A percentile compares a stretch with the other conserved stretches of the same genome.
phyloP scores from a whole-genome alignment of 129 eudicot genomes.

The Flaveria sonorensis region DNA sequence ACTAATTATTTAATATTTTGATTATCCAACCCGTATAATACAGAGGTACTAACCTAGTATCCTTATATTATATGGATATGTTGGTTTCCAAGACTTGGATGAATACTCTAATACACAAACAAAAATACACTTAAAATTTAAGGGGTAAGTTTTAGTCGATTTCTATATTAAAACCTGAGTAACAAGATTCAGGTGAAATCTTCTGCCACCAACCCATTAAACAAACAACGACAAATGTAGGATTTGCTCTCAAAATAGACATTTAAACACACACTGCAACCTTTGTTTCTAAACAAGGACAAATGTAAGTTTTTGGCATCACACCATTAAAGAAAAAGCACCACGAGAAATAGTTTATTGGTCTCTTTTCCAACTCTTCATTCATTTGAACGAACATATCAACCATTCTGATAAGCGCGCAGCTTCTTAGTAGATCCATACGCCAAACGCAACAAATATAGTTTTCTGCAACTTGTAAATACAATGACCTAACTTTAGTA shows the following conservation, averaged over 20 bases:
- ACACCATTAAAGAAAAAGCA: neutral
- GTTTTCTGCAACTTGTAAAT: constrained; percentile 18
- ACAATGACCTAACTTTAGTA: constrained; percentile 42
- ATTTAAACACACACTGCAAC: neutral
- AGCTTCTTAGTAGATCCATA: neutral
- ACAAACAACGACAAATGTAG: neutral
- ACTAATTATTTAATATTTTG: too few relatives aligned
- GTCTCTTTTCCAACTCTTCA: neutral
- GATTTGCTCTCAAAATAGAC: neutral
- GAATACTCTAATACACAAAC: too few relatives aligned
- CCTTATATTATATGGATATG: too few relatives aligned
- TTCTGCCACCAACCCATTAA: neutral
- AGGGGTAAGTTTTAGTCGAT: too few relatives aligned
- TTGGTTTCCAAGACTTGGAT: too few relatives aligned
- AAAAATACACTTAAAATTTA: too few relatives aligned
- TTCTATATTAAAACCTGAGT: neutral
- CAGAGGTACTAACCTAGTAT: too few relatives aligned
- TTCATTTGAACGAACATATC: neutral
- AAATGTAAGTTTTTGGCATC: neutral
- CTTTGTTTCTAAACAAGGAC: neutral
- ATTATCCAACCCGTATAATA: too few relatives aligned
- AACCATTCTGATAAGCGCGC: constrained; percentile 21
- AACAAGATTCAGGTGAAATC: neutral
- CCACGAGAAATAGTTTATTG: neutral
- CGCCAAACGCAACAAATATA: constrained; percentile 9